Percentiles rank a stretch among this genome's conserved stretches.
Conservation (phyloP, 495 filamentous ascomycete genomes). For the Venustampulla echinocandica region DNA sequence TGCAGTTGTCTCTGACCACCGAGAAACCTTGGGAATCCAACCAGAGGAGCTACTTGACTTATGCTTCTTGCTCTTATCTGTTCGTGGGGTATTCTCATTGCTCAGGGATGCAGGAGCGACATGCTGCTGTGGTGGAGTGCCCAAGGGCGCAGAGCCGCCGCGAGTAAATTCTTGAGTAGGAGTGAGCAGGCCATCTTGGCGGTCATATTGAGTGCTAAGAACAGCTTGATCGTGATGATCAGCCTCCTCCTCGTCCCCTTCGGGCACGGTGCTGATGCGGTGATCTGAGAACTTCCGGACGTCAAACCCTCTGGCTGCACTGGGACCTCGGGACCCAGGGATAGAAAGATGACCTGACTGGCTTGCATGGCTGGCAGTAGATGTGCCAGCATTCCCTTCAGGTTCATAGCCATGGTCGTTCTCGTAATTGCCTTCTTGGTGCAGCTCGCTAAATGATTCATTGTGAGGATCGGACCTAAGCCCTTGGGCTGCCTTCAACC, state of each 20-base stretch:
- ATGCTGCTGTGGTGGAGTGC: conserved; percentile 61
- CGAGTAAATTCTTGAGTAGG: conserved; percentile 36
- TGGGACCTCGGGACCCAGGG: conserved; percentile 53
- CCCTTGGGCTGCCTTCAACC: conserved; percentile 57
- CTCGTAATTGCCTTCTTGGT: conserved; percentile 47
- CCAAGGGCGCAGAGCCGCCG: conserved; percentile 56
- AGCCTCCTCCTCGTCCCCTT: conserved; percentile 65
- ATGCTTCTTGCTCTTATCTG: conserved; percentile 77
- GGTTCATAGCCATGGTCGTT: conserved; percentile 68
- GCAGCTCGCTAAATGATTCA: conserved; percentile 45
- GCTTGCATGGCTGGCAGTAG: conserved; percentile 56
- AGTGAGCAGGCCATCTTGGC: conserved; percentile 40
- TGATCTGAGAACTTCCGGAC: conserved; percentile 58
- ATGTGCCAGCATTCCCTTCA: conserved; percentile 70
- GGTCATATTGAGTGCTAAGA: conserved; percentile 34
- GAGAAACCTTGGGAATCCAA: conserved; percentile 79
- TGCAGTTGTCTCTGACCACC: conserved; percentile 94
- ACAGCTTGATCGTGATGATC: conserved; percentile 41
- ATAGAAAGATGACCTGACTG: conserved; percentile 71
- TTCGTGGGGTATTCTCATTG: conserved; percentile 67
- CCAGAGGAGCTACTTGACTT: conserved; percentile 83
- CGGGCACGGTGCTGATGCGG: conserved; percentile 81
- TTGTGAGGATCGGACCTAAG: conserved; percentile 20
- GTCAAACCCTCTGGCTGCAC: conserved; percentile 48
- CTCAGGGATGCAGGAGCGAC: conserved; percentile 49